Base-by-base conservation (phyloP, 108 stramenopile species). In the Cyclotella atomus region DNA sequence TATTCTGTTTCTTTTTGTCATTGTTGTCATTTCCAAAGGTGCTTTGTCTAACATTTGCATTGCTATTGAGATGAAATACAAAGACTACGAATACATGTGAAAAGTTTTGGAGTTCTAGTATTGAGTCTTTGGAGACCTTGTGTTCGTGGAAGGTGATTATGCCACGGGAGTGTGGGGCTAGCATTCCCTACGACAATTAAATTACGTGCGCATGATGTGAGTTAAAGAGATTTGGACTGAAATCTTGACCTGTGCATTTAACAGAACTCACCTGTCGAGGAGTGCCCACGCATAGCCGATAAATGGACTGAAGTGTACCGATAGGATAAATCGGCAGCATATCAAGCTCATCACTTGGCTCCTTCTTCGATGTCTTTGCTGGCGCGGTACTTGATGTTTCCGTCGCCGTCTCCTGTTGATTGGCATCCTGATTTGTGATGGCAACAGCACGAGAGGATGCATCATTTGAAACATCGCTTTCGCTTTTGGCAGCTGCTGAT, bases 41-140 rank as follows among this genome's bases (percentile, higher is more conserved):
- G 25, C 72, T 46, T 54, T 71, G 71, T 38, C 66, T 50, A 30
- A 70, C 66, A n/a, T 54, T 29, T 24, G 59, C 68, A 66, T 96
- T 90, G 21, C 96, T 98, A 83, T 99, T 99, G 53, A 97, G 73
- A 81, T 99, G 97, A 84, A 99, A 99, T 20, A 92, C 89, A 71
- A 98, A 99, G 8, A 99, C 56, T 7, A 98, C 84, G 95, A 96
- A 98, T 21, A 97, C 84, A 83, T 99, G 96, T 19, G 88, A 89
- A 77, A 89, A 98, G 27, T 83, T 69, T 23, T 91, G 82, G 36
- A 99, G 75, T 23, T 87, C 90, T 34, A 83, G 43, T 16, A 96
- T 79, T 4, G 87, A 73, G 63, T 89, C 87, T 10, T 70, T 70
- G 3, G 85, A 65, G 35, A 85, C 56, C 0, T 43, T 12, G 20